These are phyloP conservation scores for Venturiaceae sp. DNA, from an alignment of 2,329 filamentous ascomycete genomes.

Conservation along the genomic window DNA sequence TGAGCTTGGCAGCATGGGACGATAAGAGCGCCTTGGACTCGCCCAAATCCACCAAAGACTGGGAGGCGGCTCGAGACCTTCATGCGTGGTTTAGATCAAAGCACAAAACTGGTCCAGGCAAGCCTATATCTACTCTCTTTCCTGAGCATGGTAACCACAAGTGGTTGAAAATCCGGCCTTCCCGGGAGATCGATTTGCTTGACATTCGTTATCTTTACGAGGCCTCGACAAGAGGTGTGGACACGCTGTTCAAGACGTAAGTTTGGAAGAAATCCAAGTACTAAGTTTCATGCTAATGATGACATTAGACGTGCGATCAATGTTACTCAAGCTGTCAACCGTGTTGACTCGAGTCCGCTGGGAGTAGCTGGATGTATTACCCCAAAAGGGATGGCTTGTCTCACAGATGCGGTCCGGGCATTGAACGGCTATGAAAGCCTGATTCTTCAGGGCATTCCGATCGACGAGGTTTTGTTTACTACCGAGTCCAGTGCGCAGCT, in stretches of 20 bases:
- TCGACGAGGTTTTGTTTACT: conserved; percentile 52
- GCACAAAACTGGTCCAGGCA: not conserved
- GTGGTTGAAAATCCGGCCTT: conserved; percentile 42
- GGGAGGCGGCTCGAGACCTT: conserved; percentile 47
- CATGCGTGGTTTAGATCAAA: conserved; percentile 47
- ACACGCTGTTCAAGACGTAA: conserved; percentile 47
- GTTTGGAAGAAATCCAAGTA: too few species aligned
- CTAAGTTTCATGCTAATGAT: too few species aligned
- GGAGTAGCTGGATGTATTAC: conserved; percentile 61
- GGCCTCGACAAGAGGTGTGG: conserved; percentile 37
- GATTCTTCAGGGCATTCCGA: conserved; percentile 57
- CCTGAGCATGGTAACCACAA: conserved; percentile 33
- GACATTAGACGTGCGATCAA: too few species aligned
- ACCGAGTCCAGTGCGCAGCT: conserved; percentile 48
- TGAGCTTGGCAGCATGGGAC: not conserved
- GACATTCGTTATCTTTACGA: conserved; percentile 52
- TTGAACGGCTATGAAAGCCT: conserved; percentile 55
- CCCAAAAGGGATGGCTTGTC: conserved; percentile 51
- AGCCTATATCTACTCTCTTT: not conserved
- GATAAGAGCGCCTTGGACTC: not conserved
- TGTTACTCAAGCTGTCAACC: conserved; percentile 63
- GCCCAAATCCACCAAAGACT: conserved; percentile 26
- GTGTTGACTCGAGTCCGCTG: conserved; percentile 37
- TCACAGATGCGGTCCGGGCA: conserved; percentile 50
- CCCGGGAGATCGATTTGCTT: conserved; percentile 55